phyloP scores from a whole-genome alignment of 1,284 basidiomycete genomes.

The Sporisorium graminicola region DNA sequence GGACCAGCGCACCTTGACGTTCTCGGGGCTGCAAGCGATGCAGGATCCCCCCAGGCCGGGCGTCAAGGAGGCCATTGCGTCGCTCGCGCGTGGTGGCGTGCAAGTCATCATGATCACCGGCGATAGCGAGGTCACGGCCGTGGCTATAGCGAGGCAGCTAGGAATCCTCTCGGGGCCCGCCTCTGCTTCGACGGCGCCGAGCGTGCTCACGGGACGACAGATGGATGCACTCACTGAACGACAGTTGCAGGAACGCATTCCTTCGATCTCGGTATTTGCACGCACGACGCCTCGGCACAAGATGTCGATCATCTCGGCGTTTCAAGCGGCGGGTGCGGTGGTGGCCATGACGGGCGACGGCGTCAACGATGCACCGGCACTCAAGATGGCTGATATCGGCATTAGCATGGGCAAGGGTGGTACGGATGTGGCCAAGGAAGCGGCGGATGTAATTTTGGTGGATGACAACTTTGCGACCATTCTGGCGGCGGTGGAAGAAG shows the following conservation, averaged over 20 bases:
- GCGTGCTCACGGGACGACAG: constrained; percentile 83
- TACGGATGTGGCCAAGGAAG: constrained; percentile 98
- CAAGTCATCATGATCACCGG: constrained; percentile 99
- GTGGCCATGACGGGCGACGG: constrained; percentile 99
- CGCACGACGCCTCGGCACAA: constrained; percentile 95
- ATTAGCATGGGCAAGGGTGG: constrained; percentile 97
- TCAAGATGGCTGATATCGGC: constrained; percentile 98
- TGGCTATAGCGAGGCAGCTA: constrained; percentile 88
- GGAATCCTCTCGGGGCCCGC: constrained; percentile 74
- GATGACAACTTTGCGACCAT: constrained; percentile 98
- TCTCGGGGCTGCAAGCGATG: constrained; percentile 95
- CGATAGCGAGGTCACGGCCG: constrained; percentile 89
- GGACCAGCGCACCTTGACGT: constrained; percentile 77
- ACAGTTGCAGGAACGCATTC: constrained; percentile 87
- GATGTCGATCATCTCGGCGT: constrained; percentile 94
- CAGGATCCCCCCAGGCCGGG: constrained; percentile 92
- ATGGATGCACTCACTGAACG: constrained; percentile 81
- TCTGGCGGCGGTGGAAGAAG: constrained; percentile 93
- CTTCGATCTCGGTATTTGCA: constrained; percentile 86
- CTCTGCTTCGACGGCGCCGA: constrained; percentile 37
- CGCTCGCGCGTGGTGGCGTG: constrained; percentile 86
- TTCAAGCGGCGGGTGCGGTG: constrained; percentile 86
- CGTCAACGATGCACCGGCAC: constrained; percentile 95
- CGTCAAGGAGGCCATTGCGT: constrained; percentile 86
- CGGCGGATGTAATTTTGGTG: constrained; percentile 94